Conservation (phyloP, 352 stramenopile genomes). For the Phytophthora colocasiae region DNA sequence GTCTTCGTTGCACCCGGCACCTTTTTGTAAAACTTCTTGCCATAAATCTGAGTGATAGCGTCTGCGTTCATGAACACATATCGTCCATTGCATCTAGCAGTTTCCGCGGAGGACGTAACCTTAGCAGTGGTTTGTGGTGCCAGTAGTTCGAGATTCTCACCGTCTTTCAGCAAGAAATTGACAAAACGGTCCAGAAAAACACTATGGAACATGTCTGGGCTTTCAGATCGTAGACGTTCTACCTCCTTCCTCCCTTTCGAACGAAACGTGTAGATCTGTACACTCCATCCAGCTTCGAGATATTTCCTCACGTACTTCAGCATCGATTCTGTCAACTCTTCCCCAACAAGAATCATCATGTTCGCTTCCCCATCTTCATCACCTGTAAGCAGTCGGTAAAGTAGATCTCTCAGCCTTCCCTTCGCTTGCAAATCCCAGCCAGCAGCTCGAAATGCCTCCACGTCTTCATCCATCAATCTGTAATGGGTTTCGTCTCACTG, state of each 20-base stretch:
- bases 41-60: background rate
- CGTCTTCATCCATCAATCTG: background rate
- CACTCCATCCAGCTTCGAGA: background rate
- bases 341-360: background rate
- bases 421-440: background rate
- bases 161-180: background rate
- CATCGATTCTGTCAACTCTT: background rate
- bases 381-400: background rate
- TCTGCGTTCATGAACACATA: background rate
- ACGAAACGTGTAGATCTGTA: background rate
- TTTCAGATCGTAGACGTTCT: background rate
- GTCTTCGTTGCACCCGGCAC: background rate
- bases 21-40: background rate
- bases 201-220: background rate
- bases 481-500: too few species aligned
- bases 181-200: background rate
- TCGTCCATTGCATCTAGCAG: background rate
- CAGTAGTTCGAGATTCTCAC: background rate
- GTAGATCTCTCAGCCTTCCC: background rate
- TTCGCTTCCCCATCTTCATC: background rate
- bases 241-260: background rate
- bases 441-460: background rate
- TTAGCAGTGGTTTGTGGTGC: background rate
- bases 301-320: background rate
- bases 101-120: too few species aligned